Conservation (phyloP, 2,329 filamentous ascomycete genomes). For the Metarhizium humberi region DNA sequence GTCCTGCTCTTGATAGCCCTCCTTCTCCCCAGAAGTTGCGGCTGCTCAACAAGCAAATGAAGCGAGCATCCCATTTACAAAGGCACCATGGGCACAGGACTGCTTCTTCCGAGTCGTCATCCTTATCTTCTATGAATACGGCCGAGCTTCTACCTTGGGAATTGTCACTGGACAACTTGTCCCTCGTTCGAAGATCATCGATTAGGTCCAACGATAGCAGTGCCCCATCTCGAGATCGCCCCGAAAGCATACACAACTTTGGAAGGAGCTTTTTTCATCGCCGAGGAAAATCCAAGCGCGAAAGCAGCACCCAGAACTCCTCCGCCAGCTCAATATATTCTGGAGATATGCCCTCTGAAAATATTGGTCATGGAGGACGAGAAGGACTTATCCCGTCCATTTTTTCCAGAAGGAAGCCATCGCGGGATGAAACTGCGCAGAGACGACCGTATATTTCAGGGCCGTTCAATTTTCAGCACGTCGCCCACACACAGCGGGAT, state of each 20-base stretch:
- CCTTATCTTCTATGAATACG: slow-evolving; percentile 33
- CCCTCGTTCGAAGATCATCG: slow-evolving; percentile 47
- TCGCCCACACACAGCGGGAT: slow-evolving; percentile 48
- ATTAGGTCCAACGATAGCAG: slow-evolving; percentile 44
- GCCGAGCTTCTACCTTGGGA: slow-evolving; percentile 41
- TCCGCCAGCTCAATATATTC: slow-evolving; percentile 40
- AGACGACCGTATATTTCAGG: slow-evolving; percentile 47
- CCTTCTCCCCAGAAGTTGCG: slow-evolving; percentile 52
- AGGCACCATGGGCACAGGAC: slow-evolving; percentile 22
- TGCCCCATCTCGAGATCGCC: slow-evolving; percentile 42
- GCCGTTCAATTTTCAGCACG: slow-evolving; percentile 59
- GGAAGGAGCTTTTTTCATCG: slow-evolving; percentile 51
- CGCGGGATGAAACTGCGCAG: slow-evolving; percentile 22
- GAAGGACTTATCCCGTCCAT: slow-evolving; percentile 40
- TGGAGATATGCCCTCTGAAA: slow-evolving; percentile 29
- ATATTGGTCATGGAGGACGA: slow-evolving; percentile 21
- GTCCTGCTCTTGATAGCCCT: slow-evolving; percentile 50
- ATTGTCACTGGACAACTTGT: slow-evolving; percentile 34
- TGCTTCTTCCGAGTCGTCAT: slow-evolving; percentile 47
- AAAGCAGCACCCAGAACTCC: slow-evolving; percentile 38
- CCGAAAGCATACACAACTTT: slow-evolving; percentile 51
- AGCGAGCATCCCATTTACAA: slow-evolving; percentile 36
- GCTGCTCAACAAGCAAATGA: slow-evolving; percentile 50
- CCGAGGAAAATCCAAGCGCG: slow-evolving; percentile 38
- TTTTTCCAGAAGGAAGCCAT: slow-evolving; percentile 39